phyloP scores from a whole-genome alignment of 345 rosid genomes.

The Physaria fendleri region DNA sequence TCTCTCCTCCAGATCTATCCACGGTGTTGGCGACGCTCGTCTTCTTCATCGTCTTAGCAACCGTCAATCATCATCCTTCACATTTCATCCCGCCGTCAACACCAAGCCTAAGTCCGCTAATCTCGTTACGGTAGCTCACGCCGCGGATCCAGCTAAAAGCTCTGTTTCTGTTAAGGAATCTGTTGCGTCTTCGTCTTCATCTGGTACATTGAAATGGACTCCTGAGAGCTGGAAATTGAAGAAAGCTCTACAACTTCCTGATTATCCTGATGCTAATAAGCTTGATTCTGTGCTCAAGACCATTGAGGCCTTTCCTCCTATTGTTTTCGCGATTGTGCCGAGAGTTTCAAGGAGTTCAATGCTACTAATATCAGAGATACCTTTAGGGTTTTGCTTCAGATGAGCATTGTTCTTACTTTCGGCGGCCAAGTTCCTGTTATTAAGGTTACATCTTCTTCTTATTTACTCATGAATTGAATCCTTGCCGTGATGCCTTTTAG shows the following conservation, averaged over 20 bases:
- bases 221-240: slow-evolving; percentile 43
- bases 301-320: slow-evolving; percentile 43
- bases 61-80: slow-evolving; percentile 24
- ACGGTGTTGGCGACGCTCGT: background rate
- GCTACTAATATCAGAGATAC: slow-evolving; percentile 45
- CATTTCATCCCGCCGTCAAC: slow-evolving; percentile 27
- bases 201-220: slow-evolving; percentile 33
- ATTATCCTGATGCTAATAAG: slow-evolving; percentile 37
- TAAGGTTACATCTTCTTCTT: slow-evolving; percentile 34
- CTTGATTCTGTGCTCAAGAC: slow-evolving; percentile 41
- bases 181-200: background rate
- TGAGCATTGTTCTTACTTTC: slow-evolving; percentile 53
- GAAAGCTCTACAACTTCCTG: slow-evolving; percentile 44
- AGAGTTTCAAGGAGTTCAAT: slow-evolving; percentile 55
- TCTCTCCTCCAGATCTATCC: slow-evolving; percentile 33
- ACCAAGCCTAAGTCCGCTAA: slow-evolving; percentile 18
- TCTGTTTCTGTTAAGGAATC: slow-evolving; percentile 24
- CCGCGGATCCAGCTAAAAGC: slow-evolving; percentile 42
- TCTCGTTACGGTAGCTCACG: slow-evolving; percentile 36
- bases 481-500: background rate
- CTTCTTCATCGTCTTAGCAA: slow-evolving; percentile 22
- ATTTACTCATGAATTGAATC: background rate
- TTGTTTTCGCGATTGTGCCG: slow-evolving; percentile 56
- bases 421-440: slow-evolving; percentile 57
- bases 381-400: slow-evolving; percentile 52